A percentile compares a stretch with the other conserved stretches of the same genome.
Conservation (phyloP, 371 early-diverging fungal genomes). For the Thermomucor indicae-seudaticae region DNA sequence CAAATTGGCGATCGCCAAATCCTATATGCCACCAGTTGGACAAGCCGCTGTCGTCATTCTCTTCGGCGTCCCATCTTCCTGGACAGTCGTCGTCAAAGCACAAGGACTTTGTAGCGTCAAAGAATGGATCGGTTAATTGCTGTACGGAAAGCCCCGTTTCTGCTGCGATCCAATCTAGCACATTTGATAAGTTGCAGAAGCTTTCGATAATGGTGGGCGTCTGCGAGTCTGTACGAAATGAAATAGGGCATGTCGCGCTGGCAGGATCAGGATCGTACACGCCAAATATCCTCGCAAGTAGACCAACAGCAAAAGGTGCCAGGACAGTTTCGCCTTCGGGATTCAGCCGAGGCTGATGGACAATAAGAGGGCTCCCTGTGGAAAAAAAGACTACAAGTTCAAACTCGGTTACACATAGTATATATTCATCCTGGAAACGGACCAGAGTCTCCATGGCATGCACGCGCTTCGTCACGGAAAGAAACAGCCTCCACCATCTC, state of each 20-base stretch:
- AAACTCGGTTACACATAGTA: not conserved
- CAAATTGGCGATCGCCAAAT: slow-evolving; percentile 4
- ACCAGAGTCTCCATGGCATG: slow-evolving; percentile 48
- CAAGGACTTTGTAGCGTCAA: not conserved
- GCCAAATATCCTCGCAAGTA: slow-evolving; percentile 35
- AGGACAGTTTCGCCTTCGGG: not conserved
- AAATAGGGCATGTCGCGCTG: slow-evolving; percentile 26
- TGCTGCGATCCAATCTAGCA: slow-evolving; percentile 12
- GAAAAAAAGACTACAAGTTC: not conserved
- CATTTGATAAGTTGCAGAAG: slow-evolving; percentile 11
- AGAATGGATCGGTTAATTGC: slow-evolving; percentile 10
- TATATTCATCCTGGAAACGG: not conserved
- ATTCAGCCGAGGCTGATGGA: not conserved
- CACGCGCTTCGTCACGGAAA: slow-evolving; percentile 11
- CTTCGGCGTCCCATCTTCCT: slow-evolving; percentile 4
- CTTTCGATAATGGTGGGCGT: slow-evolving; percentile 11
- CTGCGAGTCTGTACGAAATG: not conserved
- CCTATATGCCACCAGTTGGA: slow-evolving; percentile 5
- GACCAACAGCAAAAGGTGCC: slow-evolving; percentile 24
- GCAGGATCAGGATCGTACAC: slow-evolving; percentile 21
- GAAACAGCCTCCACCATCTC: slow-evolving; percentile 25
- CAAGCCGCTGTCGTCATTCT: not conserved
- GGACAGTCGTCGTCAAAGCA: slow-evolving; percentile 4
- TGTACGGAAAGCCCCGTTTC: slow-evolving; percentile 7
- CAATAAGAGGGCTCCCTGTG: slow-evolving; percentile 18